Percentiles rank a stretch among this genome's conserved stretches.
phyloP scores from a whole-genome alignment of 305 asterid species.

The Withania somnifera region DNA sequence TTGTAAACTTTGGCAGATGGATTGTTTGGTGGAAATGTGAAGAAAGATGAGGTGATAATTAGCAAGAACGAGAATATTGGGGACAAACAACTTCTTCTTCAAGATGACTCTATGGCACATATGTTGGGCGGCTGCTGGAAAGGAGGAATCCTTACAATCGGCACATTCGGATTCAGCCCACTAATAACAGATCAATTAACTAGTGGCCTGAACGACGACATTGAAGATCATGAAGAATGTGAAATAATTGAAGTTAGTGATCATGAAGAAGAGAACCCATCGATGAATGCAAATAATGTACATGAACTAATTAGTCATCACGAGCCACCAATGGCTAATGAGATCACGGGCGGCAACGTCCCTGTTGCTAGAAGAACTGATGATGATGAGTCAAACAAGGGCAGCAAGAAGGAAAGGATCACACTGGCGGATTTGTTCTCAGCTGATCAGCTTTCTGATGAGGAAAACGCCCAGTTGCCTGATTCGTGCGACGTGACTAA shows the following conservation, averaged over 20 bases:
- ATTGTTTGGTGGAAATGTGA: constrained; percentile 16
- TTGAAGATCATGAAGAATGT: not conserved
- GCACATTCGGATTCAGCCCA: constrained; percentile 52
- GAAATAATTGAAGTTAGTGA: not conserved
- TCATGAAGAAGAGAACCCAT: not conserved
- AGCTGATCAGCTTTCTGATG: constrained; percentile 22
- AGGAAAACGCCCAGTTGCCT: not conserved
- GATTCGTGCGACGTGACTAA: not conserved
- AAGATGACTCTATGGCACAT: not conserved
- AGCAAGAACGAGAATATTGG: not conserved
- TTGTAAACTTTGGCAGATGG: constrained; percentile 22
- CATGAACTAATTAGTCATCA: not conserved
- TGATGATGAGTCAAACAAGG: not conserved
- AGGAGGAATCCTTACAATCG: constrained; percentile 52
- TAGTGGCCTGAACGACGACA: not conserved
- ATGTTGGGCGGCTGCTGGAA: constrained; percentile 29
- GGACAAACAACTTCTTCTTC: constrained; percentile 14
- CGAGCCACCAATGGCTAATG: constrained; percentile 17
- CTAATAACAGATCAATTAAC: not conserved
- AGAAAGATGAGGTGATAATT: constrained; percentile 7
- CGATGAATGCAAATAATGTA: not conserved
- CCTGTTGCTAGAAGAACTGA: not conserved
- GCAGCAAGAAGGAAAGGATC: constrained; percentile 26
- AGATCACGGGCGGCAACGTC: not conserved
- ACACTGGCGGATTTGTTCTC: constrained; percentile 60